phyloP scores from a whole-genome alignment of 1,284 basidiomycete species.

The Pseudozyma sp. region DNA sequence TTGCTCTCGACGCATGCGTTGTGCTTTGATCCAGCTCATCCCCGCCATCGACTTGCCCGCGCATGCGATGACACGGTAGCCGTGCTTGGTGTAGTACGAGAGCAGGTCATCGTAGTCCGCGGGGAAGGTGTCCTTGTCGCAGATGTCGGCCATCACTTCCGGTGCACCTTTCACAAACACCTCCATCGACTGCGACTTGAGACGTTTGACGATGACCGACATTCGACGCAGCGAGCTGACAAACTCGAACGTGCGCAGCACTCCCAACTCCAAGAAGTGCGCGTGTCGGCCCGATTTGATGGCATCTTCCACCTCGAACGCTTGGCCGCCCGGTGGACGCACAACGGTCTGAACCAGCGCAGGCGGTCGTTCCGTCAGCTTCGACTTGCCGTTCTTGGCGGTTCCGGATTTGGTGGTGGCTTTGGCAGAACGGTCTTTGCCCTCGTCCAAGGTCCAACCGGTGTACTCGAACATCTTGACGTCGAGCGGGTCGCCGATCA shows the following conservation, averaged over 20 bases:
- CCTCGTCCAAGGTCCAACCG: constrained; percentile 95
- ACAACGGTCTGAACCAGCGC: constrained; percentile 97
- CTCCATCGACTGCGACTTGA: constrained; percentile 95
- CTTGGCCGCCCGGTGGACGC: constrained; percentile 88
- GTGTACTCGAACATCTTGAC: constrained; percentile 91
- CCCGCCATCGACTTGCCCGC: constrained; percentile 95
- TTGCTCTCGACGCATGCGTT: constrained; percentile 94
- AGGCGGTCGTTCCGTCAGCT: constrained; percentile 78
- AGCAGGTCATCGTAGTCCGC: constrained; percentile 96
- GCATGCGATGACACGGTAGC: constrained; percentile 97
- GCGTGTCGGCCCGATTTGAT: constrained; percentile 84
- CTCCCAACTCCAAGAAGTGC: constrained; percentile 91
- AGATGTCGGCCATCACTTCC: constrained; percentile 96
- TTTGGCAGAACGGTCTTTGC: constrained; percentile 54
- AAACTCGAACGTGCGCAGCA: constrained; percentile 96
- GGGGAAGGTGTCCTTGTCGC: constrained; percentile 72
- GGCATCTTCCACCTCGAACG: constrained; percentile 91
- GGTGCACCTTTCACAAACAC: constrained; percentile 98
- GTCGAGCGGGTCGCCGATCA: constrained; percentile 95
- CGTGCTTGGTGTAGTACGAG: constrained; percentile 95
- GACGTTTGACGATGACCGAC: constrained; percentile 96
- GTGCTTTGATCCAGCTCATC: constrained; percentile 96
- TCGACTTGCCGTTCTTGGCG: constrained; percentile 62
- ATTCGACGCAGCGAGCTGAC: constrained; percentile 91
- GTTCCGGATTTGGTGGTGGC: constrained; percentile 61